These are phyloP conservation scores for Citrus glauca DNA, from an alignment of 345 rosid species.

Conservation along the genomic window DNA sequence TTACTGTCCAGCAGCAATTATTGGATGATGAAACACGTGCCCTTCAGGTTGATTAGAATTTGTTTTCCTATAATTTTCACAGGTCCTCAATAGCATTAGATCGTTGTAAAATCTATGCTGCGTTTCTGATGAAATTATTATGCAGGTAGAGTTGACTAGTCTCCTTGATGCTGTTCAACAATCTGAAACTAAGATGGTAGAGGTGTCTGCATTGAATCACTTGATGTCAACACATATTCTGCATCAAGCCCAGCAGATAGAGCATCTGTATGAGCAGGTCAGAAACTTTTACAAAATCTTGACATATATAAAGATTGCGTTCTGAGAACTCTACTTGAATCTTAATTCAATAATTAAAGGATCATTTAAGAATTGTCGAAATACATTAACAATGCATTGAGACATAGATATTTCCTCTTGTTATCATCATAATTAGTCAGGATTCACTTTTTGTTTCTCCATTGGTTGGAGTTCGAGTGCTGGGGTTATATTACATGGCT, in stretches of 20 bases:
- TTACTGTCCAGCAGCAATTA: slow-evolving; percentile 58
- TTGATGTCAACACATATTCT: slow-evolving; percentile 92
- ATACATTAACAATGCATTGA: neutral
- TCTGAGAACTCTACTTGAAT: neutral
- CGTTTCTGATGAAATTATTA: slow-evolving; percentile 6
- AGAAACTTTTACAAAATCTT: slow-evolving; percentile 4
- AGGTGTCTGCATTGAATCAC: slow-evolving; percentile 96
- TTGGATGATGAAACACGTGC: slow-evolving; percentile 91
- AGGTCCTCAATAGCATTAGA: neutral
- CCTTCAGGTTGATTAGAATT: slow-evolving; percentile 67
- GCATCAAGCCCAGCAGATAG: slow-evolving; percentile 96
- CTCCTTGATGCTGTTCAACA: slow-evolving; percentile 82
- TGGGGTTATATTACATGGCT: neutral
- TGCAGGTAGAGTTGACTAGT: slow-evolving; percentile 80
- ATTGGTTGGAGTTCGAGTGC: neutral
- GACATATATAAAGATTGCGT: no score
- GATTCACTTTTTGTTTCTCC: neutral
- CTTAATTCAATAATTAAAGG: neutral
- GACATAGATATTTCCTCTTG: neutral
- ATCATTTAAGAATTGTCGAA: neutral
- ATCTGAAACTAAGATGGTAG: slow-evolving; percentile 97
- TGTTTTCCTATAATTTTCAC: neutral
- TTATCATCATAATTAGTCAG: neutral
- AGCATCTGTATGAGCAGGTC: slow-evolving; percentile 81
- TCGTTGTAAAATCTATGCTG: slow-evolving; percentile 6